Evolutionary conservation across 2,329 filamentous ascomycete species (phyloP), one percentile per base, ranked within the genome.

Genomic region (Penicillium sp.): DNA sequence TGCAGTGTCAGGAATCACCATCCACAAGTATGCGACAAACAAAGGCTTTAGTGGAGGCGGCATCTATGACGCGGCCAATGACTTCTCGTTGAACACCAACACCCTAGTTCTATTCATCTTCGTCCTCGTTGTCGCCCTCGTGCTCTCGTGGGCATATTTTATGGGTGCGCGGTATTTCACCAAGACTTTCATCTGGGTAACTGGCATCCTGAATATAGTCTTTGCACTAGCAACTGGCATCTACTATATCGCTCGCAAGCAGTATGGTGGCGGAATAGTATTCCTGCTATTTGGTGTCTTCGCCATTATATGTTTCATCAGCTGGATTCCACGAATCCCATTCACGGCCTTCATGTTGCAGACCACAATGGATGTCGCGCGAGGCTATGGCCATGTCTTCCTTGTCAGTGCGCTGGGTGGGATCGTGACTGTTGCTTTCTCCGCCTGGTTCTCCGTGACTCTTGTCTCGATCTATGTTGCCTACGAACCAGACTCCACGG

Each of bases 101-200:
- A 96, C 91, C 0, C 81, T 97, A 36, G 85, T 96, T 36, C 82
- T 97, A 14, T 96, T 97, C 72, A 81, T 84, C 29, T 92, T 95
- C 70, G 85, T 90, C 7, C 80, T 97, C 7, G 83, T 78, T 14
- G 81, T 92, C 34, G 89, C 91, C 5, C 80, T 92, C 19, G 81
- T 90, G 1, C 77, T 96, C 37, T 92, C 90, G 31, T 89, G 86
- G 67, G 80, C 76, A 19, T 97, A 97, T 71, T 85, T 97, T 65
- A 85, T 86, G 73, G 72, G 87, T 2, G 89, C 90, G 6, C 85
- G 91, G 51, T 76, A 83, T 43, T 93, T 93, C 61, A 92, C 92
- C 3, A 95, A 94, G 75, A 85, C 91, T 68, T 92, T 96, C 64
- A 95, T 97, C 70, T 97, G 91, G 90, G 84, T 92, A 34, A 95